Evolutionary conservation across 2,329 filamentous ascomycete species (phyloP).

Genomic region (Fusarium longipes): DNA sequence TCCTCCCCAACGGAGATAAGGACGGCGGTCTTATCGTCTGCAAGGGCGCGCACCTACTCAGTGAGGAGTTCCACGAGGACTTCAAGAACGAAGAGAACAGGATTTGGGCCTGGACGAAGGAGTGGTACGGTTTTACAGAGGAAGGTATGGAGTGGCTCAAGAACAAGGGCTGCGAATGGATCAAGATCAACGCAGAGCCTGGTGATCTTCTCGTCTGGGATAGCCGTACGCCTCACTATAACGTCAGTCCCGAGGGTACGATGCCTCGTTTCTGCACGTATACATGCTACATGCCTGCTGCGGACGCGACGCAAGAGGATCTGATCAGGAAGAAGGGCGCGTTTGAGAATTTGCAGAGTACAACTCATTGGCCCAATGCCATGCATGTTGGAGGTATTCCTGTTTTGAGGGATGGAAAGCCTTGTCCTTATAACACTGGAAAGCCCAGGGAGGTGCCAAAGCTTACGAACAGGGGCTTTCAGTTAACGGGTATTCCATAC

Average conservation of each 20-base stretch:
- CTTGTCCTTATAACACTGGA: conserved; percentile 15
- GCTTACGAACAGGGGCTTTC: not conserved
- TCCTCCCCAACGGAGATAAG: conserved; percentile 2
- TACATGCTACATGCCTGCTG: conserved; percentile 19
- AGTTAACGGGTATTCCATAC: conserved; percentile 15
- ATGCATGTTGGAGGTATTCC: conserved; percentile 22
- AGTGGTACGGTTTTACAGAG: not conserved
- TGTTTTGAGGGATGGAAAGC: conserved; percentile 6
- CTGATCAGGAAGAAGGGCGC: conserved; percentile 22
- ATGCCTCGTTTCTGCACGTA: conserved; percentile 5
- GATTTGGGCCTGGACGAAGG: conserved; percentile 17
- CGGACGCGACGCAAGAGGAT: conserved; percentile 7
- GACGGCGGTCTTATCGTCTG: conserved; percentile 12
- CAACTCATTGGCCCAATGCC: conserved; percentile 17
- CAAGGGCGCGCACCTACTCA: not conserved
- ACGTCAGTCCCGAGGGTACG: conserved; percentile 4
- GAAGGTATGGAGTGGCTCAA: conserved; percentile 21
- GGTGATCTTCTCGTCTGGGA: conserved; percentile 17
- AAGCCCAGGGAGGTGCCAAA: not conserved
- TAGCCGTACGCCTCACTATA: conserved; percentile 19
- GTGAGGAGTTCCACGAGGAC: conserved; percentile 7
- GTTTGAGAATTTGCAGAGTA: conserved; percentile 4
- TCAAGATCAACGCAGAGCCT: conserved; percentile 5
- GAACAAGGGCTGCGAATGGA: conserved; percentile 17
- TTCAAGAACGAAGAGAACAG: conserved; percentile 10